phyloP scores from a whole-genome alignment of 345 rosid genomes.

The Boechera stricta region DNA sequence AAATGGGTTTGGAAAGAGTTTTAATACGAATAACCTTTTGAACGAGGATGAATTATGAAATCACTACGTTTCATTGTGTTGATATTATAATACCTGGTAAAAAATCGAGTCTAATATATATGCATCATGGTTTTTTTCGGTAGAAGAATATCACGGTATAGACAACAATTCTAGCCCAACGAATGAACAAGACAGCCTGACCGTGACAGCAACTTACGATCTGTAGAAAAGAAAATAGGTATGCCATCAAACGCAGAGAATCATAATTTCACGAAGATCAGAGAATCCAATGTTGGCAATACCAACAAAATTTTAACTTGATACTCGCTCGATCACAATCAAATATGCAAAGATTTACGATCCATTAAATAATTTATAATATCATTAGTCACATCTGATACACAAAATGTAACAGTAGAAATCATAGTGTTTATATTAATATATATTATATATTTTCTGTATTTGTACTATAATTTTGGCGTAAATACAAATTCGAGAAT shows the following conservation, averaged over 20 bases:
- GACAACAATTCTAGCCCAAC: too few relatives aligned
- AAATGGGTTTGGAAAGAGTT: background rate
- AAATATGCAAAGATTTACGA: background rate
- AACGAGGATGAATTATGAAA: constrained; percentile 1
- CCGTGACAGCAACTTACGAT: too few relatives aligned
- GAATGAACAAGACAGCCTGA: too few relatives aligned
- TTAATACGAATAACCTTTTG: background rate
- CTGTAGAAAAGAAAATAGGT: too few relatives aligned
- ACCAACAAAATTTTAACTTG: background rate
- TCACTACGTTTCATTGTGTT: background rate
- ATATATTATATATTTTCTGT: background rate
- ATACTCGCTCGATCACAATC: background rate
- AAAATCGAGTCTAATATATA: too few relatives aligned
- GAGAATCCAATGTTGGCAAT: background rate
- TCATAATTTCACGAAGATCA: background rate
- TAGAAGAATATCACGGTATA: too few relatives aligned
- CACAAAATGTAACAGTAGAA: background rate
- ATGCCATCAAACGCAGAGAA: too few relatives aligned
- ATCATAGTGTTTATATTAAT: background rate
- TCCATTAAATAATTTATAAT: background rate
- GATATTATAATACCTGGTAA: too few relatives aligned
- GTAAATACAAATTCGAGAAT: background rate
- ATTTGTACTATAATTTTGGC: background rate
- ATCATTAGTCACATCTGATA: background rate
- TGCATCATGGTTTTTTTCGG: too few relatives aligned